These are phyloP conservation scores for Lanmaoa rubissima DNA, from an alignment of 768 basidiomycete species.

Conservation along the genomic window DNA sequence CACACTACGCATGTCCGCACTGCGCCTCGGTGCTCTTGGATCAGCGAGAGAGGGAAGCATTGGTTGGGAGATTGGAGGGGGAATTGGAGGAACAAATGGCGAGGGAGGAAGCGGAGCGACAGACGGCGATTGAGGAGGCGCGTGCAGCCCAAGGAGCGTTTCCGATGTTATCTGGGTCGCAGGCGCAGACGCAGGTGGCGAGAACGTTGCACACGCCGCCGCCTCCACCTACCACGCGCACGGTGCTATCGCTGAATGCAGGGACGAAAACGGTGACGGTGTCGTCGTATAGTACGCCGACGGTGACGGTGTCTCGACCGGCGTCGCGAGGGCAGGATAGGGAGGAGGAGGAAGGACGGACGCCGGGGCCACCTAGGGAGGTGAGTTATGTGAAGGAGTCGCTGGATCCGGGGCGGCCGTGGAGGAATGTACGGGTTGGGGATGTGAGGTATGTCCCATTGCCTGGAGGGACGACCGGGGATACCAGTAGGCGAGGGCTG, in stretches of 20 bases:
- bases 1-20: slow-evolving; percentile 52
- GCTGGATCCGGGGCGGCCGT: slow-evolving; percentile 37
- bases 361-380: slow-evolving; percentile 38
- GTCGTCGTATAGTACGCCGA: slow-evolving; percentile 46
- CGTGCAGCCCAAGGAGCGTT: slow-evolving; percentile 58
- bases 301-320: slow-evolving; percentile 32
- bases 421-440: slow-evolving; percentile 41
- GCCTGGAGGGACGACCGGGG: slow-evolving; percentile 2
- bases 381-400: slow-evolving; percentile 35
- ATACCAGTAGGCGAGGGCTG: neutral
- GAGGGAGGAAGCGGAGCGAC: slow-evolving; percentile 48
- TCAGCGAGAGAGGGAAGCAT: slow-evolving; percentile 27
- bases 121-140: slow-evolving; percentile 47
- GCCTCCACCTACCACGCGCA: slow-evolving; percentile 45
- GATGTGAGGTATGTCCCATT: slow-evolving; percentile 39
- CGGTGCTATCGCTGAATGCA: slow-evolving; percentile 57
- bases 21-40: slow-evolving; percentile 45
- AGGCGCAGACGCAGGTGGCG: slow-evolving; percentile 3
- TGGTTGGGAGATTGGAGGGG: slow-evolving; percentile 44
- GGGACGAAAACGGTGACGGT: slow-evolving; percentile 52
- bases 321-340: slow-evolving; percentile 36
- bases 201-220: slow-evolving; percentile 15
- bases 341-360: slow-evolving; percentile 39
- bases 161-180: slow-evolving; percentile 43
- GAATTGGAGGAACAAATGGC: slow-evolving; percentile 44